Percentiles rank a stretch among this genome's conserved stretches.
Conservation (phyloP, 2,329 filamentous ascomycete species). For the Calonectria ilicicola region DNA sequence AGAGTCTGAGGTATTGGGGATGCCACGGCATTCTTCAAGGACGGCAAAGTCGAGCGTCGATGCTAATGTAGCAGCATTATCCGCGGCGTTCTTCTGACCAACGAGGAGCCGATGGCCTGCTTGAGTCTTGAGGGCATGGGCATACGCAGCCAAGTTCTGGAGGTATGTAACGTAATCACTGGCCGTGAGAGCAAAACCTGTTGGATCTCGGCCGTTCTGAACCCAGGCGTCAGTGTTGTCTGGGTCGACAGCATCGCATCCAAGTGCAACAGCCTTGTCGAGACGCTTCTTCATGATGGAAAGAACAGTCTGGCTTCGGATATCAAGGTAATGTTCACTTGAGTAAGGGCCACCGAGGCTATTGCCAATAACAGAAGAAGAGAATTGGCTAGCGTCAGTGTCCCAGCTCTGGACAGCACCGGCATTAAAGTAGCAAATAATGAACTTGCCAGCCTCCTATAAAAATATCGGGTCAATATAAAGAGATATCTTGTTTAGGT, state of each 20-base stretch:
- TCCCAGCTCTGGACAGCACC: constrained; percentile 47
- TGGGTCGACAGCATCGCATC: constrained; percentile 50
- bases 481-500: too few species aligned
- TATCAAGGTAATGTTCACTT: constrained; percentile 46
- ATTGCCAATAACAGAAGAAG: constrained; percentile 38
- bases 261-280: constrained; percentile 40
- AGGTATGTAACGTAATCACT: constrained; percentile 47
- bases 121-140: constrained; percentile 44
- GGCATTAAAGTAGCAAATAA: constrained; percentile 50
- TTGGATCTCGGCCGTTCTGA: constrained; percentile 40
- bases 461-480: background rate
- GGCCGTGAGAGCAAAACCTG: constrained; percentile 44
- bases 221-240: constrained; percentile 50
- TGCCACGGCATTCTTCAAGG: constrained; percentile 50
- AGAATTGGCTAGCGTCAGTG: constrained; percentile 41
- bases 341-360: constrained; percentile 40
- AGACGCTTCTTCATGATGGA: constrained; percentile 47
- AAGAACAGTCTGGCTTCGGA: constrained; percentile 40
- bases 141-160: constrained; percentile 43
- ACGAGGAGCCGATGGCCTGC: constrained; percentile 42
- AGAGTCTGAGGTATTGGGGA: constrained; percentile 29
- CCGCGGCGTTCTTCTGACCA: constrained; percentile 50
- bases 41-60: constrained; percentile 49
- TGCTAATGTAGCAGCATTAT: constrained; percentile 41
- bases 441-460: constrained; percentile 43